Base-by-base conservation (phyloP, 345 rosid species). In the Citrus maxima region DNA sequence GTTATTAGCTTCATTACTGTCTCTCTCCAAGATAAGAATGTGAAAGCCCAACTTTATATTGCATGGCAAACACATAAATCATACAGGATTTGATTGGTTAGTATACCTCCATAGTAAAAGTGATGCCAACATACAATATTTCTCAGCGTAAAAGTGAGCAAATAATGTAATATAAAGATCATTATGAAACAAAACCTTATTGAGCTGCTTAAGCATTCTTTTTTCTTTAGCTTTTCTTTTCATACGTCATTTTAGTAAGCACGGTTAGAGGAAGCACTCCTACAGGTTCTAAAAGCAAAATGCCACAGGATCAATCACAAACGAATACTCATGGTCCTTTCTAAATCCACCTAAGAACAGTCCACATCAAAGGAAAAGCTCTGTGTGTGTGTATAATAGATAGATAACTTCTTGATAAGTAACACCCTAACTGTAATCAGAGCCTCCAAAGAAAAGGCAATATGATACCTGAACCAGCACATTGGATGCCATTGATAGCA, bases 381-480 rank as follows among this genome's bases (percentile, higher is more conserved):
- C 0, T 13, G 5, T 46, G 56, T 46, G 24, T 65, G 65, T 64
- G 16, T 64, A 63, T 14, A 54, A 51, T 21, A 14, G 38, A 49
- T 21, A 1, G 35, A 42, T 4, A 46, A 63, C 66, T 63, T 59
- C 68, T 46, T 51, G 72, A 10, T 35, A 35, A 35, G 37, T 35
- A 56, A 54, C 6, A 59, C 63, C 67, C 14, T 32, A 71, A 58
- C 49, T 51, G 9, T 30, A 74, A 70, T 42, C 49, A 46, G 51
- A 65, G 42, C 25, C 19, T 14, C 51, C 70, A 12, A 66, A 12
- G 51, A 46, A 46, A n/a, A 9, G 34, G 8, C 7, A 62, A 42
- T 51, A 64, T 49, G 60, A 78, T 88, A 96, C 99, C 98, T 94
- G 97, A 86, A 96, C 94, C 86, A 94, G 87, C 75, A 84, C 81